These are phyloP conservation scores for Salvia splendens DNA, from an alignment of 257 asterid species.

Conservation along the genomic window DNA sequence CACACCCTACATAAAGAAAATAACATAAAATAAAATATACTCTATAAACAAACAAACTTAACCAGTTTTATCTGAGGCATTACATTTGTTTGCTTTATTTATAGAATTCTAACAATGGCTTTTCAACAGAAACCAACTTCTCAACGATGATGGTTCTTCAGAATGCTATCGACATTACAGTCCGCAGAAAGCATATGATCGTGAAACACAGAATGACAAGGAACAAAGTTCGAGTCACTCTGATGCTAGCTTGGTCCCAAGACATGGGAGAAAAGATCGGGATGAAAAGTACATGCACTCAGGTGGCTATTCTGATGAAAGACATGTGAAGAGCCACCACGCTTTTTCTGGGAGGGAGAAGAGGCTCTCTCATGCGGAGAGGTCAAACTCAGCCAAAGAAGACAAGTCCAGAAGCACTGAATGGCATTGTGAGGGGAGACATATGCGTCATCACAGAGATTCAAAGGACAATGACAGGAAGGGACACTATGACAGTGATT, in stretches of 20 bases:
- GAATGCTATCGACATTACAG: slow-evolving; percentile 33
- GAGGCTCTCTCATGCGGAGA: slow-evolving; percentile 46
- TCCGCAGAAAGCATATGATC: slow-evolving; percentile 40
- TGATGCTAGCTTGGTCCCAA: slow-evolving; percentile 50
- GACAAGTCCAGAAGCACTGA: slow-evolving; percentile 45
- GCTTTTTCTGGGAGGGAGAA: slow-evolving; percentile 50
- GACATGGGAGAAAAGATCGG: slow-evolving; percentile 42
- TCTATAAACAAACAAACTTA: too few species aligned
- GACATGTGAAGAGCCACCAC: slow-evolving; percentile 46
- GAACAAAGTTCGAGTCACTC: slow-evolving; percentile 49
- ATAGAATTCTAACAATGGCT: slow-evolving; percentile 32
- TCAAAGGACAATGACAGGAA: slow-evolving; percentile 46
- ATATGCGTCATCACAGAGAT: slow-evolving; percentile 51
- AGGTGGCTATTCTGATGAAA: slow-evolving; percentile 42
- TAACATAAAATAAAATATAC: too few species aligned
- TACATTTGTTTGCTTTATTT: slow-evolving; percentile 11
- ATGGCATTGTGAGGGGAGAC: slow-evolving; percentile 43
- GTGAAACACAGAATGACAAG: slow-evolving; percentile 38
- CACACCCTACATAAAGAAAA: too few species aligned
- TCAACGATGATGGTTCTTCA: slow-evolving; percentile 41
- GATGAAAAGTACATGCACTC: slow-evolving; percentile 39
- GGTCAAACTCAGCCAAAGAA: slow-evolving; percentile 52
- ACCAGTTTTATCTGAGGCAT: background rate
- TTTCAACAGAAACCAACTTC: slow-evolving; percentile 49
- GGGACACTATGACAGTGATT: slow-evolving; percentile 49